Base-by-base conservation (phyloP, 1,284 basidiomycete species). In the Ganoderma meredithae region DNA sequence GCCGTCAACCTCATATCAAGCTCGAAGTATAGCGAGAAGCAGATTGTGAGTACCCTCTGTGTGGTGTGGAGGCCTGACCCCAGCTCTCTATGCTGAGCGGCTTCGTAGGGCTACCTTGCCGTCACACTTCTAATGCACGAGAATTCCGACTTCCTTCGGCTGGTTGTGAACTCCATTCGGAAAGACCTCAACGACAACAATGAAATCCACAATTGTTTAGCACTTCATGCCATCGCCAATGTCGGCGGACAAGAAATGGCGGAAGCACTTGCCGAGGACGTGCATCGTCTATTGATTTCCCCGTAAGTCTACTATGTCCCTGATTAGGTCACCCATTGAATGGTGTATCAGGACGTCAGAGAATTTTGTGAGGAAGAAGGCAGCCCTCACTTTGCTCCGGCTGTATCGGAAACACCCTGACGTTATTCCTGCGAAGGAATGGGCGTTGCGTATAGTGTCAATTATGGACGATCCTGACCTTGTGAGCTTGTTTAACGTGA, bases 171-270 rank as follows among this genome's bases (percentile, higher is more conserved):
- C 79, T 98, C 97, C 47, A 98, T 99, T 75, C 90, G 96, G 62
- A 99, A 99, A 80, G 98, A 99, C 79, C 81, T 99, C 62, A 97
- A 99, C 73, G 95, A 95, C 74, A 95, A 95, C 77, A 95, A 94
- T 77, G 98, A 99, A 80, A 87, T 98, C 73, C 94, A 94, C 82
- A 99, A 99, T 77, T 99, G 98, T 78, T 86, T 99, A 62, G 98
- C 98, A 1, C 82, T 99, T 63, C 98, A 99, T 77, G 98, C 97
- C 1, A 98, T 99, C 72, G 98, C 98, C 17, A 99, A 98, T 77
- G 95, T 99, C 36, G 98, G 97, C 62, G 95, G 97, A 44, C 94
- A 92, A 76, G 98, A 99, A 81, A 99, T 99, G 96, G 97, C 98
- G 13, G 98, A 99, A 78, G 92, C 96, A 8, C 84, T 99, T 56